Evolutionary conservation across 345 rosid species (phyloP).

Genomic region (Aethionema arabicum): DNA sequence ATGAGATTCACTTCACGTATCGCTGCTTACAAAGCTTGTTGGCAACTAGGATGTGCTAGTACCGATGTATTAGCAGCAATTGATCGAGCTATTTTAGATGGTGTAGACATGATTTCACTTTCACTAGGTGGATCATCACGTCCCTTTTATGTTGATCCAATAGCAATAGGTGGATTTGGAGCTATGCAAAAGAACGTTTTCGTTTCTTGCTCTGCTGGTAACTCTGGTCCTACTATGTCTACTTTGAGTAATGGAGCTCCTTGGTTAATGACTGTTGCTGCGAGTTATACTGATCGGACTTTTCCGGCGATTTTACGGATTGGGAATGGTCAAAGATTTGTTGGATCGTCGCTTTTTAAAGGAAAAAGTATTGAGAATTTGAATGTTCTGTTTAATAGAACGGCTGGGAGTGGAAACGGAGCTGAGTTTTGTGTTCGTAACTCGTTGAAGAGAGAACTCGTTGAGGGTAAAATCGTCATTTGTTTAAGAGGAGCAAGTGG

Average conservation of each 20-base stretch:
- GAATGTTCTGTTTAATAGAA: conserved; percentile 48
- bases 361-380: conserved; percentile 44
- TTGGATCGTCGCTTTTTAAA: conserved; percentile 53
- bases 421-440: conserved; percentile 44
- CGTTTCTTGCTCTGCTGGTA: conserved; percentile 81
- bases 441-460: conserved; percentile 40
- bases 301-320: conserved; percentile 61
- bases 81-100: conserved; percentile 64
- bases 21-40: conserved; percentile 73
- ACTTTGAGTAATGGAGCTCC: conserved; percentile 64
- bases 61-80: conserved; percentile 69
- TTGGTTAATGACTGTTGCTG: conserved; percentile 89
- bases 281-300: conserved; percentile 65
- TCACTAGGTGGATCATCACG: conserved; percentile 59
- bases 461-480: conserved; percentile 54
- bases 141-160: conserved; percentile 54
- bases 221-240: conserved; percentile 61
- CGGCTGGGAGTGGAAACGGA: conserved; percentile 48
- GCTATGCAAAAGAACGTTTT: conserved; percentile 63
- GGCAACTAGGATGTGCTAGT: conserved; percentile 59
- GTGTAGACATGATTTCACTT: conserved; percentile 75
- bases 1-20: conserved; percentile 68
- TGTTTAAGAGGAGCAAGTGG: conserved; percentile 52
- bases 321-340: conserved; percentile 43
- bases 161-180: conserved; percentile 59